phyloP scores from a whole-genome alignment of 2,329 filamentous ascomycete species.

The Annulohypoxylon truncatum region DNA sequence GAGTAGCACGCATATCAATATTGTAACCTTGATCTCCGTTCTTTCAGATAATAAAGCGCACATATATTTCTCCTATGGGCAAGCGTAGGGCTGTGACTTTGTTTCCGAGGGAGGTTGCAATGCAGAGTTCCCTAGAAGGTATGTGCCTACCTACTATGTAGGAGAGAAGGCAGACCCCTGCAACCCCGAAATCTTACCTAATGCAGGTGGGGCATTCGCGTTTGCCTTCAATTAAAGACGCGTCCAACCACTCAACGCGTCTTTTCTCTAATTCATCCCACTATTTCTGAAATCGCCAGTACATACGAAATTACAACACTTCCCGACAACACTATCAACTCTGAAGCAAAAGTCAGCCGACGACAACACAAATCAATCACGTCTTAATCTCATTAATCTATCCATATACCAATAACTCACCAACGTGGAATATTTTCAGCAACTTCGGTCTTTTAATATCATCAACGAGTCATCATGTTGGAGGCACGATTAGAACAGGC shows the following conservation, averaged over 20 bases:
- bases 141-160: neutral
- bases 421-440: neutral
- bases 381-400: neutral
- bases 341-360: neutral
- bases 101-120: no score
- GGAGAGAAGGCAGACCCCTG: neutral
- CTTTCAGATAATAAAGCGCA: neutral
- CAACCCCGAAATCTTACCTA: slow-evolving; percentile 4
- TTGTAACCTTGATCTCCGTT: neutral
- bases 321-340: slow-evolving; percentile 7
- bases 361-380: neutral
- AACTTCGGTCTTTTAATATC: neutral
- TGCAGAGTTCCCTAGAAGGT: neutral
- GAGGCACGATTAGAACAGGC: slow-evolving; percentile 98
- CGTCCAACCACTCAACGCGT: slow-evolving; percentile 35
- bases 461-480: slow-evolving; percentile 72
- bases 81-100: neutral
- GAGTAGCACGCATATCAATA: neutral
- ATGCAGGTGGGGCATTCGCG: slow-evolving; percentile 32
- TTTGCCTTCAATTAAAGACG: slow-evolving; percentile 34
- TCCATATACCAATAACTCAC: neutral
- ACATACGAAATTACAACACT: slow-evolving; percentile 4
- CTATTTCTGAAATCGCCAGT: slow-evolving; percentile 21
- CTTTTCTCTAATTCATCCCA: slow-evolving; percentile 35
- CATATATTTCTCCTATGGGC: neutral